Conservation (phyloP, 164 flowering plant species). For the Nymphaea colorata region DNA sequence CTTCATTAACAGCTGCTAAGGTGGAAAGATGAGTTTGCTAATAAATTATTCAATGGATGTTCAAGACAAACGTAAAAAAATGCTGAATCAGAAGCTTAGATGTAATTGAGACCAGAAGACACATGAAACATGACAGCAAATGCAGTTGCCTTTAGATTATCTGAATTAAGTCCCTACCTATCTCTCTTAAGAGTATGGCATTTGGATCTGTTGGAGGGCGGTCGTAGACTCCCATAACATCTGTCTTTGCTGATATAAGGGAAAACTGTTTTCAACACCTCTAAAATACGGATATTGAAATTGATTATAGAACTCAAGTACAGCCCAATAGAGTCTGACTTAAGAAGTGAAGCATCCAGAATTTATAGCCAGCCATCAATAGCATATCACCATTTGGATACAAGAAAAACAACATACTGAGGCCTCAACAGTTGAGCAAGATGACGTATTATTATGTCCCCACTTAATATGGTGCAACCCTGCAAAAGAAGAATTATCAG, state of each 20-base stretch:
- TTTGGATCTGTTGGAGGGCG: constrained; percentile 76
- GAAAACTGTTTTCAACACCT: background rate
- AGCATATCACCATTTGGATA: constrained; percentile 33
- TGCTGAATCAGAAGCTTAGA: background rate
- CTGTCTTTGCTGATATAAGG: constrained; percentile 42
- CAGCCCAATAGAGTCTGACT: background rate
- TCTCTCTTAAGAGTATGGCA: constrained; percentile 74
- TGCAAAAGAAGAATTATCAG: constrained; percentile 11
- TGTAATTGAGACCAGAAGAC: too few relatives aligned
- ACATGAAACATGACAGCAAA: too few relatives aligned
- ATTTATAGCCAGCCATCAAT: too few relatives aligned
- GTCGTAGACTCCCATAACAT: constrained; percentile 89
- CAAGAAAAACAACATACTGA: constrained; percentile 88
- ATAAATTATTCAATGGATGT: background rate
- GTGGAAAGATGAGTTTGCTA: background rate
- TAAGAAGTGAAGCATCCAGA: too few relatives aligned
- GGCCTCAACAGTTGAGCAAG: constrained; percentile 73
- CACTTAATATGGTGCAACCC: constrained; percentile 98
- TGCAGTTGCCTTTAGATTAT: too few relatives aligned
- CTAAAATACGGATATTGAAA: background rate
- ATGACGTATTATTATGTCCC: constrained; percentile 90
- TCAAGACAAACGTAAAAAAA: background rate
- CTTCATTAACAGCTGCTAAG: constrained; percentile 61
- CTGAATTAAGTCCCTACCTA: constrained; percentile 34
- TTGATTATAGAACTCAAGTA: background rate